Percentiles rank a stretch among this genome's conserved stretches.
Conservation (phyloP, 2,329 filamentous ascomycete genomes). For the Phyllachora maydis region DNA sequence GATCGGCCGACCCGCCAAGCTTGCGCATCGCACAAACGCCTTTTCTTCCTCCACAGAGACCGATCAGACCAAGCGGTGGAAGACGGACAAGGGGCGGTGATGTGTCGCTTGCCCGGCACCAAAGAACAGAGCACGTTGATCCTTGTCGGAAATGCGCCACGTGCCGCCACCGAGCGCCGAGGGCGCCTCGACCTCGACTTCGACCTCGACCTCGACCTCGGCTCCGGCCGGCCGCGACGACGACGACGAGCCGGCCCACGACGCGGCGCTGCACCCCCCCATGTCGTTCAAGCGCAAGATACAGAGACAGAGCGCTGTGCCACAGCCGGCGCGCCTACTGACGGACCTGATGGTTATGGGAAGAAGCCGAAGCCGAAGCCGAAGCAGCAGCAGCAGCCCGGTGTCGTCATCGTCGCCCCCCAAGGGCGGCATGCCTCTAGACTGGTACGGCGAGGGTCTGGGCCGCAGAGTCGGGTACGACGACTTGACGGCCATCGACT, state of each 20-base stretch:
- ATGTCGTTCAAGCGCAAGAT: constrained; percentile 56
- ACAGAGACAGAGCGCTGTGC: constrained; percentile 27
- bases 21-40: too few relatives aligned
- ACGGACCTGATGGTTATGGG: not conserved
- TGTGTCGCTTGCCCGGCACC: too few relatives aligned
- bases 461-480: constrained; percentile 86
- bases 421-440: too few relatives aligned
- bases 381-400: not conserved
- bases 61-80: too few relatives aligned
- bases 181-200: constrained; percentile 21
- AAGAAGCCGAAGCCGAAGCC: too few relatives aligned
- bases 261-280: constrained; percentile 29
- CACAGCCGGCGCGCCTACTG: constrained; percentile 20
- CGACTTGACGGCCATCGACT: constrained; percentile 92
- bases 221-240: constrained; percentile 11
- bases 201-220: too few relatives aligned
- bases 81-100: too few relatives aligned
- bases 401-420: too few relatives aligned
- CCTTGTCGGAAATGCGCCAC: too few relatives aligned
- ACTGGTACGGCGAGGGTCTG: constrained; percentile 84
- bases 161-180: constrained; percentile 3
- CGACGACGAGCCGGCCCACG: constrained; percentile 25
- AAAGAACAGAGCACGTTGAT: too few relatives aligned
- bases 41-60: too few relatives aligned
- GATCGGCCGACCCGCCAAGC: too few relatives aligned